Evolutionary conservation across 2,329 filamentous ascomycete species (phyloP), one percentile per base, ranked within the genome.

Genomic region (Neoarthrinium moseri): DNA sequence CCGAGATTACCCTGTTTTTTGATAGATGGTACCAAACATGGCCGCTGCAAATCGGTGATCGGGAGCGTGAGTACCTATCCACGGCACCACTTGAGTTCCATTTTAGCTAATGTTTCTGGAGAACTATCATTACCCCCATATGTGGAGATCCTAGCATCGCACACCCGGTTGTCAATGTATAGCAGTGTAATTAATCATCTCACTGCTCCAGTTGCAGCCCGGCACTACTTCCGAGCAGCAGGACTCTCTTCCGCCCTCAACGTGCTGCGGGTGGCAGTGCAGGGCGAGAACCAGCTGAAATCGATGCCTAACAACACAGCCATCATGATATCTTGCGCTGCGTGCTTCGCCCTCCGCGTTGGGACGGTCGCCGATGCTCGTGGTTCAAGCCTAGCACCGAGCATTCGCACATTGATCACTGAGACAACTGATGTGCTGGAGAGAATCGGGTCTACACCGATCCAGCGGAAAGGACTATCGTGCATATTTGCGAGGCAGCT

Each of bases 281-380:
- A 88, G 61, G 85, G 85, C 26, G 86, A 89, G 58, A 70, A 74
- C 0, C 78, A 84, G 50, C 72, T 89, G 0, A 82, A 82, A 45
- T 88, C 85, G 0, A 89, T 89, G 85, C 86, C 86, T 0, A 89
- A 89, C 63, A 89, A 89, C 54, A 88, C 86, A 0, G 80, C 85
- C 45, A 87, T 89, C 52, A 89, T 89, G 86, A 87, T 89, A 11
- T 86, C 84, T 2, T 89, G 88, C 52, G 85, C 86, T 0, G 83
- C 83, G 4, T 86, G 82, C 55, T 86, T 86, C 50, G 83, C 83
- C 0, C 64, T 87, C n/a, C 78, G 80, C 8, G 71, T 87, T 4
- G 84, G 81, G 52, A 74, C 80, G 0, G 78, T 80, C 38, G 74
- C 80, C 3, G 72, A 75, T 0, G 80, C 75, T 22, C 75, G 73